phyloP scores from a whole-genome alignment of 345 rosid species.

The Arabidopsis arenosa region DNA sequence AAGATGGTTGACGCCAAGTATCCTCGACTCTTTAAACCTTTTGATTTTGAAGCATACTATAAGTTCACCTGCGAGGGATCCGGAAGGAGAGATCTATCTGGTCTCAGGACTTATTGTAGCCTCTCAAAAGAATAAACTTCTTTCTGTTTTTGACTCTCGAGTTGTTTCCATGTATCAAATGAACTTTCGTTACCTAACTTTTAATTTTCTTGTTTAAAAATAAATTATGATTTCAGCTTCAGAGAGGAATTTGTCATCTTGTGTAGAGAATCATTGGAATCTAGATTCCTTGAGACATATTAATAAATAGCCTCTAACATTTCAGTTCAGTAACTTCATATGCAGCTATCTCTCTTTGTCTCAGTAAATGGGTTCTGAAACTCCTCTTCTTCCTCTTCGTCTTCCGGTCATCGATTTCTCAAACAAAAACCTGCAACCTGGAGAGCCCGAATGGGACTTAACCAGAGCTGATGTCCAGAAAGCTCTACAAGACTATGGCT shows the following conservation, averaged over 20 bases:
- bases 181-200: too few relatives aligned
- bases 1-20: conserved; percentile 7
- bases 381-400: conserved; percentile 27
- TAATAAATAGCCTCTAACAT: not conserved
- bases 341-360: conserved; percentile 10
- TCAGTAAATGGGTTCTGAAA: conserved; percentile 51
- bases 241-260: conserved; percentile 20
- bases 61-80: conserved; percentile 6
- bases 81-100: conserved; percentile 2
- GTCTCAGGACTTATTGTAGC: conserved; percentile 40
- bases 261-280: conserved; percentile 29
- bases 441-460: conserved; percentile 51
- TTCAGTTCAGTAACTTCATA: conserved; percentile 3
- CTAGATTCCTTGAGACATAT: conserved; percentile 20
- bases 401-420: conserved; percentile 62
- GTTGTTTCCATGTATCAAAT: not conserved
- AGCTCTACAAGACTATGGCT: conserved; percentile 66
- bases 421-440: conserved; percentile 45
- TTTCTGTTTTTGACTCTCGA: not conserved
- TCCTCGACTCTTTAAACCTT: conserved; percentile 10
- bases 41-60: conserved; percentile 23
- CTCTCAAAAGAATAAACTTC: conserved; percentile 6
- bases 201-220: too few relatives aligned
- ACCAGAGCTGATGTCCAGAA: conserved; percentile 47
- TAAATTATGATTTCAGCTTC: not conserved